These are phyloP conservation scores for Apiospora marii DNA, from an alignment of 2,329 filamentous ascomycete genomes.

Conservation along the genomic window DNA sequence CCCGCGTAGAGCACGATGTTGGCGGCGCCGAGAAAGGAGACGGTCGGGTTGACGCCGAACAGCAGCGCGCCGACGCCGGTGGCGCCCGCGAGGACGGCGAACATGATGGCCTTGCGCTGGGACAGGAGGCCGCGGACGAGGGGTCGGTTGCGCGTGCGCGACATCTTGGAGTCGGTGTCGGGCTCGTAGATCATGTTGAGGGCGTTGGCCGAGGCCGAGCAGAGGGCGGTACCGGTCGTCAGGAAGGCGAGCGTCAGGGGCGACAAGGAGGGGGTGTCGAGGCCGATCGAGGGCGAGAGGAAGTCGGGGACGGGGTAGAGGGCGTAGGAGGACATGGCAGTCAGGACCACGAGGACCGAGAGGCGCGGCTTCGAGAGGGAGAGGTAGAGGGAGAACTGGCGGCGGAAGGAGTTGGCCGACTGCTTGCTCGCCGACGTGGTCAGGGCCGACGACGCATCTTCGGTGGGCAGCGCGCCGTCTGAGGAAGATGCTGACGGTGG, in stretches of 20 bases:
- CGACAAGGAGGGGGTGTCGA: conserved; percentile 80
- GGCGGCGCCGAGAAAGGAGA: conserved; percentile 80
- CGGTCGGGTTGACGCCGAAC: conserved; percentile 92
- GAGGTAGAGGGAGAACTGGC: conserved; percentile 80
- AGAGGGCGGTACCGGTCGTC: conserved; percentile 86
- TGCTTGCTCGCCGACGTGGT: conserved; percentile 59
- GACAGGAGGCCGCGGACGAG: conserved; percentile 84
- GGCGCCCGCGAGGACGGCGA: conserved; percentile 77
- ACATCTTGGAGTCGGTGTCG: conserved; percentile 90
- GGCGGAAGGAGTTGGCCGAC: conserved; percentile 62
- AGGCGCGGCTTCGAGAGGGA: conserved; percentile 95
- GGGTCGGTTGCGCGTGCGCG: conserved; percentile 88
- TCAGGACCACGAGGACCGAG: conserved; percentile 88
- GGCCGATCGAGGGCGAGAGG: conserved; percentile 69
- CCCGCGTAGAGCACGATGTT: conserved; percentile 94
- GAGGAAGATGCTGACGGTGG: conserved; percentile 21
- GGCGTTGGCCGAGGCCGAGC: conserved; percentile 89
- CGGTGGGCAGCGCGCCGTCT: conserved; percentile 50
- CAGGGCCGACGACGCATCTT: conserved; percentile 63
- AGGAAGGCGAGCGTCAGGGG: conserved; percentile 93
- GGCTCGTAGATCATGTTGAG: conserved; percentile 98
- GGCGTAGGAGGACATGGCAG: conserved; percentile 89
- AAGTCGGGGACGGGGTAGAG: conserved; percentile 92
- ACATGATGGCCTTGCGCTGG: conserved; percentile 74
- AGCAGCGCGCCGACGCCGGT: conserved; percentile 78